Percentiles rank a stretch among this genome's conserved stretches.
Evolutionary conservation across 2,329 filamentous ascomycete species (phyloP).

Genomic region (Xylariaceae sp.): DNA sequence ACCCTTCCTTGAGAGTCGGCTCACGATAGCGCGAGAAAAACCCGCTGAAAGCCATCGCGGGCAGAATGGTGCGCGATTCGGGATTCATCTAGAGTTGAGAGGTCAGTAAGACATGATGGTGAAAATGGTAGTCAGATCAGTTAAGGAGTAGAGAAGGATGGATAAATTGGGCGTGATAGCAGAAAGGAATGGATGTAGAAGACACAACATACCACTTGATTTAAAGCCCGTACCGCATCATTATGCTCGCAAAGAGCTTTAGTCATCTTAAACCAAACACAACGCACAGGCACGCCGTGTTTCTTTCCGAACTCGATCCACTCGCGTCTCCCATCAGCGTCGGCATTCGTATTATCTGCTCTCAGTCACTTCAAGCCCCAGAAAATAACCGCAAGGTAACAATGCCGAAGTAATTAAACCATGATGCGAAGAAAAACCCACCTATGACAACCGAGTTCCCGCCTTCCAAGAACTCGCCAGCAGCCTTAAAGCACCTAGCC

Average conservation of each 20-base stretch:
- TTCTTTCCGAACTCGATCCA: conserved; percentile 75
- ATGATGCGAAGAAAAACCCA: conserved; percentile 35
- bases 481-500: conserved; percentile 68
- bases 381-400: not conserved
- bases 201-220: conserved; percentile 35
- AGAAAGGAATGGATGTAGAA: not conserved
- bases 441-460: conserved; percentile 72
- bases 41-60: conserved; percentile 73
- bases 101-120: not conserved
- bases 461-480: conserved; percentile 59
- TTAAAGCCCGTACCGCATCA: conserved; percentile 73
- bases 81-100: conserved; percentile 66
- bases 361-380: not conserved
- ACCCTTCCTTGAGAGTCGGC: conserved; percentile 73
- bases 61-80: conserved; percentile 69
- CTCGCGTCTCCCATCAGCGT: conserved; percentile 68
- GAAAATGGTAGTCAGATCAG: not conserved
- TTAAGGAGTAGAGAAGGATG: not conserved
- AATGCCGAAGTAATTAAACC: too few relatives aligned
- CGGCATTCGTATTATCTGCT: conserved; percentile 92
- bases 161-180: not conserved
- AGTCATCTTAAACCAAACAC: conserved; percentile 76
- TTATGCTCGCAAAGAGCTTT: conserved; percentile 77
- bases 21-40: conserved; percentile 71
- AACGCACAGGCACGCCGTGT: conserved; percentile 71